Evolutionary conservation across 2,329 filamentous ascomycete species (phyloP).

Genomic region (Botryotinia narcissicola): DNA sequence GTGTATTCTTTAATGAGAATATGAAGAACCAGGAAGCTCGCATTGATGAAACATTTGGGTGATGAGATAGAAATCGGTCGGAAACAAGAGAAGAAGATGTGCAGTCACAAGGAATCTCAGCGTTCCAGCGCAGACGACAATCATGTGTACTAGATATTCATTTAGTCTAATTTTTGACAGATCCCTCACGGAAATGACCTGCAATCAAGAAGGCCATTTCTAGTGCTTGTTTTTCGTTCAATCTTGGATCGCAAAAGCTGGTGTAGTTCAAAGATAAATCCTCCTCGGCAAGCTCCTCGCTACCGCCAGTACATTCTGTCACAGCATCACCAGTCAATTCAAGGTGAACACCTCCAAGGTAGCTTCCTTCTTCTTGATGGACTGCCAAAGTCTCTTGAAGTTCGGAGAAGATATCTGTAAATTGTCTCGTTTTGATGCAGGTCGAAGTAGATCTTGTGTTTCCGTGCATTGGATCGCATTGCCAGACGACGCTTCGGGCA

Average conservation of each 20-base stretch:
- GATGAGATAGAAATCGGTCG: background rate
- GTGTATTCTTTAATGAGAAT: too few species aligned
- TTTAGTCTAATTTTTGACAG: background rate
- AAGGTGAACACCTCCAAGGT: conserved; percentile 89
- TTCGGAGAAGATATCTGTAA: conserved; percentile 86
- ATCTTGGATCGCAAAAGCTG: conserved; percentile 88
- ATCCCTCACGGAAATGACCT: conserved; percentile 52
- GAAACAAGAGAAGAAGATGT: background rate
- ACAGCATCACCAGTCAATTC: conserved; percentile 95
- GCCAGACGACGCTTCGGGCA: conserved; percentile 74
- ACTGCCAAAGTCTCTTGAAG: conserved; percentile 79
- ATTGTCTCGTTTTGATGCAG: conserved; percentile 89
- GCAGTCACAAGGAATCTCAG: background rate
- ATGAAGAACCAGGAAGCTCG: background rate
- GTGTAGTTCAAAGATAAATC: conserved; percentile 90
- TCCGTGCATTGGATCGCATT: conserved; percentile 99
- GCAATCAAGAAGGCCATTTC: conserved; percentile 94
- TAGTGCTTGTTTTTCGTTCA: conserved; percentile 97
- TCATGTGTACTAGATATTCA: background rate
- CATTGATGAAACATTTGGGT: background rate
- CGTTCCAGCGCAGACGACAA: background rate
- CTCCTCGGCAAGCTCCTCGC: conserved; percentile 80
- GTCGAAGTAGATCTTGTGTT: conserved; percentile 66
- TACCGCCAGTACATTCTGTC: conserved; percentile 92
- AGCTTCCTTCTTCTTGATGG: conserved; percentile 78